These are phyloP conservation scores for Euphorbia lathyris DNA, from an alignment of 345 rosid genomes.

Conservation along the genomic window DNA sequence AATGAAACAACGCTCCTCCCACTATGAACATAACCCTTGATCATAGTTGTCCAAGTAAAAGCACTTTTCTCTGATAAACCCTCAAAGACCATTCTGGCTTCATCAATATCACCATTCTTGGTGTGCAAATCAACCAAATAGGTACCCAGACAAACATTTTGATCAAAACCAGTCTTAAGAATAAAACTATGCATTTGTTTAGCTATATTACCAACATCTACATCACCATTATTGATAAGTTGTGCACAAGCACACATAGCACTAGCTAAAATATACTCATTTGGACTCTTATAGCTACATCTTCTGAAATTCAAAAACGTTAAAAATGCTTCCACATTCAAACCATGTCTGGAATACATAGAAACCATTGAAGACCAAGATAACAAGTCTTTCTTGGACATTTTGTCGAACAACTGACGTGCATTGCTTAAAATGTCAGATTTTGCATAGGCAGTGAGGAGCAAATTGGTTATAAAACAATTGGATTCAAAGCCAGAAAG, in stretches of 20 bases:
- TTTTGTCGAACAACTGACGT: constrained; percentile 50
- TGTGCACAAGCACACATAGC: constrained; percentile 48
- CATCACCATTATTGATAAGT: constrained; percentile 18
- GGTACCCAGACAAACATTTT: constrained; percentile 63
- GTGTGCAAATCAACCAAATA: constrained; percentile 54
- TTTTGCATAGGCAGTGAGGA: constrained; percentile 32
- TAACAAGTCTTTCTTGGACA: constrained; percentile 54
- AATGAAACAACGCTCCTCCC: constrained; percentile 54
- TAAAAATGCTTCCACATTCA: constrained; percentile 37
- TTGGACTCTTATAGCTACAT: constrained; percentile 33
- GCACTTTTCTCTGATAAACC: constrained; percentile 44
- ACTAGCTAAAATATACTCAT: constrained; percentile 69
- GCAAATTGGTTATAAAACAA: constrained; percentile 43
- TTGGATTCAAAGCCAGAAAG: constrained; percentile 43
- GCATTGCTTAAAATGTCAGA: constrained; percentile 29
- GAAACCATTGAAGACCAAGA: constrained; percentile 79
- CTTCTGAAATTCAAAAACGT: constrained; percentile 48
- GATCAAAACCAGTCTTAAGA: constrained; percentile 54
- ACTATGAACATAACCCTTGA: constrained; percentile 53
- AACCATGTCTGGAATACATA: constrained; percentile 47
- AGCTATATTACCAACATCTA: constrained; percentile 25
- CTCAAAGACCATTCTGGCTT: constrained; percentile 61
- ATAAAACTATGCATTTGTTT: constrained; percentile 54
- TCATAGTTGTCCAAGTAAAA: constrained; percentile 69
- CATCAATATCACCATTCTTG: constrained; percentile 45